Conservation (phyloP, 192 early-diverging fungal genomes). For the Linnemannia zychae region DNA sequence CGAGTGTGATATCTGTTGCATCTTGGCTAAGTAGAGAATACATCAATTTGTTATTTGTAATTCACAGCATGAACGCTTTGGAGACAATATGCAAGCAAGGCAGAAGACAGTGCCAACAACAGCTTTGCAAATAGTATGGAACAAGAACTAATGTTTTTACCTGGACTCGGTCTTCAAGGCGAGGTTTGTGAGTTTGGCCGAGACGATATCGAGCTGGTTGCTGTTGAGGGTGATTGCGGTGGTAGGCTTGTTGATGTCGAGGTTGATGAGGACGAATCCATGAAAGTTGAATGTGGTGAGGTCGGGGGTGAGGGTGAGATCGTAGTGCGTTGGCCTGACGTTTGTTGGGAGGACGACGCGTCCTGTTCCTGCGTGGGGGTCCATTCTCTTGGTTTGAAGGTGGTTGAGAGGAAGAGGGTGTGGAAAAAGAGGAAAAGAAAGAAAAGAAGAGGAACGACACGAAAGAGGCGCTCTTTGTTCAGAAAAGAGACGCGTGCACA, state of each 20-base stretch:
- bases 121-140: no score
- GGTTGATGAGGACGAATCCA: constrained; percentile 66
- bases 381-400: constrained; percentile 22
- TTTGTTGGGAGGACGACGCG: constrained; percentile 89
- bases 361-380: constrained; percentile 54
- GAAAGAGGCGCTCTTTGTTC: not conserved
- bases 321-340: constrained; percentile 88
- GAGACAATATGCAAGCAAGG: not conserved
- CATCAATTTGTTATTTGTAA: no score
- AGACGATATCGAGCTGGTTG: constrained; percentile 74
- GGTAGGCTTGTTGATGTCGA: constrained; percentile 74
- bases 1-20: constrained; percentile 60
- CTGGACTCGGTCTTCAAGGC: constrained; percentile 68
- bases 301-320: constrained; percentile 83
- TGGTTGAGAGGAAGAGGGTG: not conserved
- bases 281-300: constrained; percentile 84
- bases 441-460: not conserved
- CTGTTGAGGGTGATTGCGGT: constrained; percentile 76
- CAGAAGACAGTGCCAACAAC: not conserved
- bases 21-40: constrained; percentile 29
- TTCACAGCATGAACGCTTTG: not conserved
- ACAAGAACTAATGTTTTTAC: no score
- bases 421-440: not conserved
- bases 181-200: constrained; percentile 61
- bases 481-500: not conserved